These are phyloP conservation scores for Pyrenophora teres DNA, from an alignment of 2,329 filamentous ascomycete species.

Conservation along the genomic window DNA sequence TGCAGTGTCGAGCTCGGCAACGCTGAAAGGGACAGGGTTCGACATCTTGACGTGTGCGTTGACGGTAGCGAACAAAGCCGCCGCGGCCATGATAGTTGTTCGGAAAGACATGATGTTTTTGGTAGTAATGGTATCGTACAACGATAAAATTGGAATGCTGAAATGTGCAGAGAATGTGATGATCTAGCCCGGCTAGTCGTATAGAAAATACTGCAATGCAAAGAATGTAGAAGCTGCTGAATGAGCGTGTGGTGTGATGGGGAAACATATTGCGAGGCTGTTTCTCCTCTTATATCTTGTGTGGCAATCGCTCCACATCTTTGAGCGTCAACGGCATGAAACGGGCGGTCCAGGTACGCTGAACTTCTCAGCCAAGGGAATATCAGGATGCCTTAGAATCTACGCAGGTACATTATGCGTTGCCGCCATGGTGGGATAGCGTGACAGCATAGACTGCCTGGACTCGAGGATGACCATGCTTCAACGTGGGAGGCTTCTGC, in stretches of 20 bases:
- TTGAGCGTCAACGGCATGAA: constrained; percentile 42
- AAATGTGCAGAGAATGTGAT: too few species aligned
- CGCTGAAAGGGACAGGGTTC: constrained; percentile 67
- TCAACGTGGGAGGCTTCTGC: too few species aligned
- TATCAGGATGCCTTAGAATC: constrained; percentile 10
- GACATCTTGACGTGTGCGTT: constrained; percentile 78
- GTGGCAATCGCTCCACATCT: constrained; percentile 25
- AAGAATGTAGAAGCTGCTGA: constrained; percentile 25
- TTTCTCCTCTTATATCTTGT: constrained; percentile 1
- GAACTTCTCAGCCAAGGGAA: constrained; percentile 40
- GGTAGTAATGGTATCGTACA: not conserved
- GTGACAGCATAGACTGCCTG: constrained; percentile 21
- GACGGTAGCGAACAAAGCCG: constrained; percentile 59
- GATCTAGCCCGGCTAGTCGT: constrained; percentile 41
- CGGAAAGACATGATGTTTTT: constrained; percentile 56
- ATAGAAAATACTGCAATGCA: constrained; percentile 17
- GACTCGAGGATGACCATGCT: constrained; percentile 20
- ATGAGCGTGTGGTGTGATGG: too few species aligned
- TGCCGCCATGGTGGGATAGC: constrained; percentile 20
- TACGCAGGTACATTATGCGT: constrained; percentile 40
- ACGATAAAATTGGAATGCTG: too few species aligned
- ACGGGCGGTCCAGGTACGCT: constrained; percentile 31
- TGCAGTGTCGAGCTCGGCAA: constrained; percentile 60
- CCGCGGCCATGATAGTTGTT: too few species aligned
- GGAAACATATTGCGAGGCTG: constrained; percentile 10